Evolutionary conservation across 2,329 filamentous ascomycete species (phyloP), one percentile per base, ranked within the genome.

Genomic region (Fusarium sp.): DNA sequence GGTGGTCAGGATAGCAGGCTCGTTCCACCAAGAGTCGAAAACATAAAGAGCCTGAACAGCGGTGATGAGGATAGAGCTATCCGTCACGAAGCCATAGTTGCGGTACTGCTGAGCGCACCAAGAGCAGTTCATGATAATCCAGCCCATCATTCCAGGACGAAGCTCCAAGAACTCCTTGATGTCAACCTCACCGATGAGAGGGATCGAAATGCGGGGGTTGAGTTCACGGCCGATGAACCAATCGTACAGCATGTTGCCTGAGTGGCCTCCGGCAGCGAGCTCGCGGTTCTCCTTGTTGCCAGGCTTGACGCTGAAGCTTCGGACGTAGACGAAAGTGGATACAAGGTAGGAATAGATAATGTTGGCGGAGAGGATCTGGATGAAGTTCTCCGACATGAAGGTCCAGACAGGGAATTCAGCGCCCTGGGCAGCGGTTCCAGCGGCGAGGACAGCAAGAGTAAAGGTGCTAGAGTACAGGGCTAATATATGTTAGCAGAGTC

Each of bases 181-280:
- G 75, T 98, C 95, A 48, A 97, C 85, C 72, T 93, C 91, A 59
- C 93, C 93, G 67, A 97, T 85, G 47, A 96, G 78, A 4, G 94
- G 94, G 23, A 97, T 81, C 0, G 85, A 88, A 61, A 96, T 79
- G 47, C 94, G 92, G 5, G 95, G 95, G 80, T 98, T 98, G 63
- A 98, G 88, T 79, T 98, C 95, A 27, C 95, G 92, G 20, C 95
- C 95, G 69, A 98, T 97, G 81, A 94, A 98, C 89, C 93, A 98
- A 80, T 98, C 95, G 78, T 98, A 97, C 36, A 97, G 80, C 66
- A 93, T 81, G 78, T 97, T 97, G 58, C 94, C 94, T 2, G 88
- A 89, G 75, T 91, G 87, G 17, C 94, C 94, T 41, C 94, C 94
- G 2, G 88, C 87, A 1, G 94, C 94, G 10, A 98, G 85, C 77